phyloP scores from a whole-genome alignment of 352 stramenopile genomes.

The Globisporangium apiculatum region DNA sequence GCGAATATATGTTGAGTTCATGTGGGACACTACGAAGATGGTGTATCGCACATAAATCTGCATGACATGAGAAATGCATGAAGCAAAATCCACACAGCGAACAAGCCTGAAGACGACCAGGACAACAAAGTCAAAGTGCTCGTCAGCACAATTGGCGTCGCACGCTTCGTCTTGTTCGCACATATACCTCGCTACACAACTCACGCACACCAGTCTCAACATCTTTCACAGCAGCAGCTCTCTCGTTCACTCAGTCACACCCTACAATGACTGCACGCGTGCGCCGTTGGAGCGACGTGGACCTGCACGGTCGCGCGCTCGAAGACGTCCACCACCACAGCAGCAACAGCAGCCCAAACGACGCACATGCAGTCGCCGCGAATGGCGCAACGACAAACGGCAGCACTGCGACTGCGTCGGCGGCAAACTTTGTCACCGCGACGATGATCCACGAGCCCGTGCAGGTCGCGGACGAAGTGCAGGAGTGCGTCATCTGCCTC shows the following conservation, averaged over 20 bases:
- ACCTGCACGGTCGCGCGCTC: conserved; percentile 19
- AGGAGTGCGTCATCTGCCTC: conserved; percentile 83
- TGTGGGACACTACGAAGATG: too few species aligned
- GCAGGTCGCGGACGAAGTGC: conserved; percentile 23
- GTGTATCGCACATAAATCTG: too few species aligned
- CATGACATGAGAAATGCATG: too few species aligned
- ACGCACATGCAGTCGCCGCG: neutral
- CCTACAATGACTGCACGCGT: conserved; percentile 27
- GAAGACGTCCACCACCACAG: conserved; percentile 13
- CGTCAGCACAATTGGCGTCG: too few species aligned
- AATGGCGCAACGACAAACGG: conserved; percentile 1
- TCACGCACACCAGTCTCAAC: neutral
- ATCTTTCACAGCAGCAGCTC: too few species aligned
- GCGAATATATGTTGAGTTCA: too few species aligned
- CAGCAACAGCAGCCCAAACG: neutral
- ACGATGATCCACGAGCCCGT: conserved; percentile 23
- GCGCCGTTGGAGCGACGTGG: conserved; percentile 69
- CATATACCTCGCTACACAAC: neutral
- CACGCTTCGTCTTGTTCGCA: too few species aligned
- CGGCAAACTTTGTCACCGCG: conserved; percentile 11
- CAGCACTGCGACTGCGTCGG: neutral
- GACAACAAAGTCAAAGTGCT: too few species aligned
- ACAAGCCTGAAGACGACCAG: too few species aligned
- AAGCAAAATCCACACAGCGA: too few species aligned
- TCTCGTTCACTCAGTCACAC: too few species aligned